Evolutionary conservation across 441 rosid genomes (phyloP).

Genomic region (Gossypium schwendimanii): DNA sequence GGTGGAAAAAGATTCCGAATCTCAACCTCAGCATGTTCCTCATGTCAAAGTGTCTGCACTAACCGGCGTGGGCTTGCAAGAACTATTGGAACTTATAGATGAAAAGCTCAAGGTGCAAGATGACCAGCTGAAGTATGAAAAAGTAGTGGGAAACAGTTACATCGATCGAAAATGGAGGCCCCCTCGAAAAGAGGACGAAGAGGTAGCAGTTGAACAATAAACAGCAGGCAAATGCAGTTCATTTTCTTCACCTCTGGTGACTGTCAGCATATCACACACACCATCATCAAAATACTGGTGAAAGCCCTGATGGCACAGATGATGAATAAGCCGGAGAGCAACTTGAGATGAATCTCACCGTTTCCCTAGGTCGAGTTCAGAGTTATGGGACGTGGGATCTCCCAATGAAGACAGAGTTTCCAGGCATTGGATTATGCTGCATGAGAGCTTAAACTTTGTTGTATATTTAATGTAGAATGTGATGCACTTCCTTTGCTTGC

Average conservation of each 20-base stretch:
- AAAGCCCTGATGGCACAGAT: not conserved
- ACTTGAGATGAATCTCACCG: not conserved
- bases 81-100: slow-evolving; percentile 53
- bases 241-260: not conserved
- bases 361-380: not conserved
- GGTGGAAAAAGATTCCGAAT: slow-evolving; percentile 14
- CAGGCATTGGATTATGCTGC: not conserved
- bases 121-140: slow-evolving; percentile 27
- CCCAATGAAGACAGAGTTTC: not conserved
- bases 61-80: slow-evolving; percentile 53
- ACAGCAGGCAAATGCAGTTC: not conserved
- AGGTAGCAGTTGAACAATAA: slow-evolving; percentile 27
- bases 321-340: not conserved
- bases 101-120: slow-evolving; percentile 44
- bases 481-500: not conserved
- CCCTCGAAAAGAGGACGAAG: slow-evolving; percentile 30
- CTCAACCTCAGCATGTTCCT: slow-evolving; percentile 33
- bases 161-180: slow-evolving; percentile 74
- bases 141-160: slow-evolving; percentile 30
- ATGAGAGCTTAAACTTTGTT: not conserved
- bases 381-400: not conserved
- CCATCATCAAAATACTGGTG: not conserved
- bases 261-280: not conserved
- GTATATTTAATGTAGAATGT: not conserved
- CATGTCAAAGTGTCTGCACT: slow-evolving; percentile 41